Percentiles rank a stretch among this genome's conserved stretches.
Conservation (phyloP, 805 yeast species). For the Yarrowia sp. region DNA sequence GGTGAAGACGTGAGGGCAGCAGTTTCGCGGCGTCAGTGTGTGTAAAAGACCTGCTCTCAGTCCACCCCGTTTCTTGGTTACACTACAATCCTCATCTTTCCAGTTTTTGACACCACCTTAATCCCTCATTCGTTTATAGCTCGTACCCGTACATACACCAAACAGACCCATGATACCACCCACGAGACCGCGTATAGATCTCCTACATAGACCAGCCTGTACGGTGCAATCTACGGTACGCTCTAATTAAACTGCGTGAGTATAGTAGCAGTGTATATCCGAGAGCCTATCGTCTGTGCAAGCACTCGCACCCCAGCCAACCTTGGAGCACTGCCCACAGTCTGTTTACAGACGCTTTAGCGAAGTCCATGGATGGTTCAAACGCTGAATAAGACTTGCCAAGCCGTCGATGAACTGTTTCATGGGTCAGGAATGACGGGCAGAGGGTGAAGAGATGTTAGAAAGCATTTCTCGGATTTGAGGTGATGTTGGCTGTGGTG, state of each 20-base stretch:
- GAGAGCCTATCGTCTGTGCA: conserved; percentile 11
- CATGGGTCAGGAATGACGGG: neutral
- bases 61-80: no score
- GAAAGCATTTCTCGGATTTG: neutral
- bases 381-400: neutral
- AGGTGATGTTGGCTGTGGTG: no score
- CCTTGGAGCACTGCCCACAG: conserved; percentile 19
- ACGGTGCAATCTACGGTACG: neutral
- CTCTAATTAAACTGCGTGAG: conserved; percentile 10
- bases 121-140: neutral
- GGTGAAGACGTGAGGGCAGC: no score
- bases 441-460: no score
- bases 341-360: neutral
- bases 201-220: conserved; percentile 6
- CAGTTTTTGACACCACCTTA: no score
- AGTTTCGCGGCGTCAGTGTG: no score
- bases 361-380: neutral
- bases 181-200: neutral
- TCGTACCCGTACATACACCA: no score
- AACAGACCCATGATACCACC: no score
- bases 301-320: conserved; percentile 1
- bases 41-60: no score
- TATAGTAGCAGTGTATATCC: conserved; percentile 9
- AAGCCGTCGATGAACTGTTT: neutral
- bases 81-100: no score